Conservation (phyloP, 495 filamentous ascomycete species). For the Penicillium daleae region DNA sequence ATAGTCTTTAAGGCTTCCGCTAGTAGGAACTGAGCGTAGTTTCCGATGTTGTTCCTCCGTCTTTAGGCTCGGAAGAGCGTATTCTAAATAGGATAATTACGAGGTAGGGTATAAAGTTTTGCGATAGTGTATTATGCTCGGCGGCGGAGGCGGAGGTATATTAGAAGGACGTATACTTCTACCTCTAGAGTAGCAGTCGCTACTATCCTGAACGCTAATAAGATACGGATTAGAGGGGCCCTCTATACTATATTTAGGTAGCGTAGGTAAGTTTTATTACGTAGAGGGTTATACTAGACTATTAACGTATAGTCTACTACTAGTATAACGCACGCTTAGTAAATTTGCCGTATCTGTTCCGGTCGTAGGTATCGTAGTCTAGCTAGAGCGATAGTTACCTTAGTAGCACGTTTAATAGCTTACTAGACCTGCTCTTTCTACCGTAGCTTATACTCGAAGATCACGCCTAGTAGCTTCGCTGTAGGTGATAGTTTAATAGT, state of each 20-base stretch:
- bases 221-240: slow-evolving; percentile 4
- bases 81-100: no score
- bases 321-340: slow-evolving; percentile 6
- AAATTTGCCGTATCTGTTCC: slow-evolving; percentile 14
- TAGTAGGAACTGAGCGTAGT: no score
- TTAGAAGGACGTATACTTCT: background rate
- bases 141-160: background rate
- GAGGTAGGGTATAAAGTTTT: no score
- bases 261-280: slow-evolving; percentile 13
- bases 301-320: slow-evolving; percentile 12
- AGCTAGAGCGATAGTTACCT: background rate
- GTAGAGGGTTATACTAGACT: slow-evolving; percentile 16
- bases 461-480: slow-evolving; percentile 4
- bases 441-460: slow-evolving; percentile 3
- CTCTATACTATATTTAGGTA: slow-evolving; percentile 14
- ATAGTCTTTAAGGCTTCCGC: background rate
- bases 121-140: no score
- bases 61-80: no score
- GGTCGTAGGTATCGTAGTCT: slow-evolving; percentile 7
- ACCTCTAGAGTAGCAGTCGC: background rate
- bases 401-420: slow-evolving; percentile 8
- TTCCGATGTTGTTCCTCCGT: no score
- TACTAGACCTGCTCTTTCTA: slow-evolving; percentile 8
- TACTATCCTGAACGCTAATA: background rate
- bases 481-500: background rate